phyloP scores from a whole-genome alignment of 257 asterid genomes.

The Jacaranda mimosifolia region DNA sequence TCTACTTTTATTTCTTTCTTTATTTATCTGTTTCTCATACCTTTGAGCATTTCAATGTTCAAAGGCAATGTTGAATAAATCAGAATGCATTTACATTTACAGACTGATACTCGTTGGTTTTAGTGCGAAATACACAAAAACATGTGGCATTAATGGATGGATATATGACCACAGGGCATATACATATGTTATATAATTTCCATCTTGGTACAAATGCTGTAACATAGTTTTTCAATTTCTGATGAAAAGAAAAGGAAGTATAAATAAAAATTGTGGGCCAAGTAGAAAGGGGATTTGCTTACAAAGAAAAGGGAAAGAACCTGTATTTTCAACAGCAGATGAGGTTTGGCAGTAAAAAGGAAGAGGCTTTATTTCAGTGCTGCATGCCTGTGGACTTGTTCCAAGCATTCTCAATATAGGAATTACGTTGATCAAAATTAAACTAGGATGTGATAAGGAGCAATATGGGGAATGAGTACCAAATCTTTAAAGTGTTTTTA shows the following conservation, averaged over 20 bases:
- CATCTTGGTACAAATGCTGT: not conserved
- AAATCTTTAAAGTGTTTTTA: not conserved
- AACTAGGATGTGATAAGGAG: not conserved
- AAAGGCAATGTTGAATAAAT: not conserved
- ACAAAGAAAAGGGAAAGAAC: not conserved
- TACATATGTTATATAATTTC: not conserved
- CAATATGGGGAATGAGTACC: not conserved
- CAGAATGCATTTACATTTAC: constrained; percentile 4
- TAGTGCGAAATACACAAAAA: not conserved
- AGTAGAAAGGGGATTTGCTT: not conserved
- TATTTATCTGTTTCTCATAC: no score
- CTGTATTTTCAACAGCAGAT: constrained; percentile 9
- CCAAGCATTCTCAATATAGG: not conserved
- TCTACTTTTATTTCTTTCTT: not conserved
- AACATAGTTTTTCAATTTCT: not conserved
- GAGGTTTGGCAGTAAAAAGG: not conserved
- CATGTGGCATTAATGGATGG: not conserved
- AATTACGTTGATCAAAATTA: not conserved
- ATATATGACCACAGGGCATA: not conserved
- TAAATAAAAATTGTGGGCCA: not conserved
- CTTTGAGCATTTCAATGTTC: constrained; percentile 20
- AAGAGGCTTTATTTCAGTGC: not conserved
- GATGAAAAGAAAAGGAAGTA: not conserved
- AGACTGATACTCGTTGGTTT: not conserved
- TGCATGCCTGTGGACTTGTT: not conserved